These are phyloP conservation scores for Xylariaceae sp. DNA, from an alignment of 2,329 filamentous ascomycete species.

Conservation along the genomic window DNA sequence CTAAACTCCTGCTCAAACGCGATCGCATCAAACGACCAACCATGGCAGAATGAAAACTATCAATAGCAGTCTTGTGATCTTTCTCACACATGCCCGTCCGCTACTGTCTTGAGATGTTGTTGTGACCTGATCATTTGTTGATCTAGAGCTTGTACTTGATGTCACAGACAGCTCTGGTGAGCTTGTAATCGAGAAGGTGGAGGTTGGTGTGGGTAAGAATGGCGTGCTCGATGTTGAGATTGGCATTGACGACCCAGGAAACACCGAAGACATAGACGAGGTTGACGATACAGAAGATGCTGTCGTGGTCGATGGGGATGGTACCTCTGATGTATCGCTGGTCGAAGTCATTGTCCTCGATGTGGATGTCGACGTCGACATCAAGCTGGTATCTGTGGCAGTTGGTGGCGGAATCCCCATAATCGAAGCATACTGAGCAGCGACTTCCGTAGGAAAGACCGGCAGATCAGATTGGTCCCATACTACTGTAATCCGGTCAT, in stretches of 20 bases:
- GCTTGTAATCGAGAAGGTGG: no score
- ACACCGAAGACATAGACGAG: no score
- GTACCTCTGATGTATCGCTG: not conserved
- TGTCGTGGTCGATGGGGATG: not conserved
- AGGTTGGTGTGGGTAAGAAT: no score
- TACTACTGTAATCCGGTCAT: conserved; percentile 28
- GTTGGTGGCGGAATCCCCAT: conserved; percentile 21
- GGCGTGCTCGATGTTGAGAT: no score
- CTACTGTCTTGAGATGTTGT: no score
- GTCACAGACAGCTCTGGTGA: no score
- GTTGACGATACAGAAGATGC: not conserved
- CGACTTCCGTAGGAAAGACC: conserved; percentile 20
- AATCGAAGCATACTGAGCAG: conserved; percentile 24
- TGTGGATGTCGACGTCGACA: not conserved
- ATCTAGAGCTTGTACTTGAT: no score
- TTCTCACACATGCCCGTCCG: no score
- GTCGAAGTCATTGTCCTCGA: not conserved
- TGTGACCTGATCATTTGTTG: no score
- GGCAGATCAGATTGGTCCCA: conserved; percentile 26
- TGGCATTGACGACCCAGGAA: no score
- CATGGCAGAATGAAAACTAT: not conserved
- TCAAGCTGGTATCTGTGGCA: conserved; percentile 4
- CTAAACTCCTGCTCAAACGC: not conserved
- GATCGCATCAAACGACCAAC: not conserved
- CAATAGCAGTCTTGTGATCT: not conserved